Base-by-base conservation (phyloP, 192 early-diverging fungal genomes). In the Spizellomyces sp. region DNA sequence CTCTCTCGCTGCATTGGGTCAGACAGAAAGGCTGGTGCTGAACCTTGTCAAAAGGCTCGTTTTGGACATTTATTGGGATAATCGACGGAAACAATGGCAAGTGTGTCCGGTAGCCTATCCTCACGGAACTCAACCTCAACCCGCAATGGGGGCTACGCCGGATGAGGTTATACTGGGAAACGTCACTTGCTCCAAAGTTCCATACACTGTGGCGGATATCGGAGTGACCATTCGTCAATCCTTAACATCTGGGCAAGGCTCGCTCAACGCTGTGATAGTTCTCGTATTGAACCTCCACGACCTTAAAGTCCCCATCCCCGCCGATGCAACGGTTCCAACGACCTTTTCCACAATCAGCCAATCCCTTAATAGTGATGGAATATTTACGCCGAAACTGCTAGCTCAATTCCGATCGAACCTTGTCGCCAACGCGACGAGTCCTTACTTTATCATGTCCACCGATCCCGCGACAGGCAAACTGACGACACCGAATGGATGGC, bases 21-120 rank as follows among this genome's bases (percentile, higher is more conserved):
- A 48, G n/a, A 58, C 64, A 15, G 56, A 65, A 22, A 21, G 4
- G 14, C 42, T 73, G 0, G 19, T 73, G 9, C 6, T 48, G 19
- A 59, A 36, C n/a, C 48, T 48, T 42, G 63, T 55, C 8, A 36
- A 52, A 7, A 44, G 71, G 12, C 10, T 73, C 19, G 56, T 73
- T 19, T 9, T 73, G 9, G 71, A 73, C 48, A 45, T 73, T 0
- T 73, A 73, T 44, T 73, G 71, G 71, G 63, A 73, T 41, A 66
- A 58, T 41, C 4, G 6, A 41, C 48, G 48, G 15, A 64, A 48
- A 44, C 14, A 36, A 10, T 73, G 63, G 63, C 71, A 73, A 43
- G 8, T 66, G 45, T 73, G 71, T 60, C 71, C 71, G 17, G 54
- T 48, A 46, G n/a, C 55, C 27, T 59, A 59, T 45, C 64, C 71